These are phyloP conservation scores for Hortiboletus flavorubellus DNA, from an alignment of 768 basidiomycete species.

Conservation along the genomic window DNA sequence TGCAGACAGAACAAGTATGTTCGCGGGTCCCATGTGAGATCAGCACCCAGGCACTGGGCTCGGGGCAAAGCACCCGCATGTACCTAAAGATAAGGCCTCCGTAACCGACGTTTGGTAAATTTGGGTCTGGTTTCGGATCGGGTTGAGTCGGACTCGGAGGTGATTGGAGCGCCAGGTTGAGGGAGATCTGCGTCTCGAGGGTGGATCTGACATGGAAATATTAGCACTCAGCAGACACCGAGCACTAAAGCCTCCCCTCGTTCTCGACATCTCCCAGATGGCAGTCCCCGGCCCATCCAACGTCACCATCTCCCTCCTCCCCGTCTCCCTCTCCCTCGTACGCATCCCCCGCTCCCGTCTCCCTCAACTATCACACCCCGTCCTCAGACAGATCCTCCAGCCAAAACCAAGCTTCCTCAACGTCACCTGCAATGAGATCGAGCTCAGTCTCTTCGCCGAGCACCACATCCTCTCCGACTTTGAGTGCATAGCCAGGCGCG, in stretches of 20 bases:
- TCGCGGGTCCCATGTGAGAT: too few relatives aligned
- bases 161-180: neutral
- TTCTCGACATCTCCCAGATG: conserved; percentile 20
- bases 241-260: neutral
- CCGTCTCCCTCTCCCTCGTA: conserved; percentile 67
- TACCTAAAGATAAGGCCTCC: conserved; percentile 3
- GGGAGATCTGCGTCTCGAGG: neutral
- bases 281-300: conserved; percentile 25
- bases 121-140: neutral
- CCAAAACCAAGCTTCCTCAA: conserved; percentile 68
- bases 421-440: conserved; percentile 75
- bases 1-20: too few relatives aligned
- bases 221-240: conserved; percentile 6
- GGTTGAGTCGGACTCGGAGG: neutral
- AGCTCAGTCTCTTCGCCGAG: conserved; percentile 73
- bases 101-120: too few relatives aligned
- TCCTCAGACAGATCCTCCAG: conserved; percentile 68
- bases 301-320: conserved; percentile 67
- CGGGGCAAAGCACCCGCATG: neutral
- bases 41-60: too few relatives aligned
- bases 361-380: conserved; percentile 50
- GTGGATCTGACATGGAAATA: conserved; percentile 15
- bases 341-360: conserved; percentile 73
- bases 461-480: conserved; percentile 55
- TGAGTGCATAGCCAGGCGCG: conserved; percentile 55